Evolutionary conservation across 768 basidiomycete genomes (phyloP), one percentile per base, ranked within the genome.

Genomic region (Lenzites betulinus): DNA sequence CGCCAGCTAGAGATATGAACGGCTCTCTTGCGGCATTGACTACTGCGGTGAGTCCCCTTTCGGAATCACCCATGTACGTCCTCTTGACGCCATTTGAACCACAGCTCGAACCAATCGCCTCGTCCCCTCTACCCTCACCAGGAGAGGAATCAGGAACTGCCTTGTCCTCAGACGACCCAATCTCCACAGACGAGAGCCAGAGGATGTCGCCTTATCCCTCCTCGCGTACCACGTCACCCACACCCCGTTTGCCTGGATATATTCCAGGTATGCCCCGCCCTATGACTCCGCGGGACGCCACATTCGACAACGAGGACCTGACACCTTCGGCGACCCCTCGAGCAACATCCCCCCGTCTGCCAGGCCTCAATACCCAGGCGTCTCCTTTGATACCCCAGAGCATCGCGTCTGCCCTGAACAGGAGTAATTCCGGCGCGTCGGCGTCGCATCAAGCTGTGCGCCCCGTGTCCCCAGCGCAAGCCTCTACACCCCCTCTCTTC

Each of bases 241-340:
- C 75, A 0, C 79, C 82, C 43, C 79, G 83, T 41, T 69, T 91
- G 22, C 92, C 92, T 55, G 92, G 92, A 15, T 94, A 94, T 73
- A 86, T 92, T 58, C 92, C 92, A 23, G 92, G 92, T 12, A 94
- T 94, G 92, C 89, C 90, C 22, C 79, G 92, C 42, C 92, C 92
- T 18, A 92, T 93, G 89, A 93, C 92, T 7, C 92, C 92, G n/a
- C 87, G 85, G 57, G 89, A 91, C 64, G 67, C 76, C 7, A 76
- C 82, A 33, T 77, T 78, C 57, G 92, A 92, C 49, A 70, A 80
- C 28, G 91, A 93, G 55, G 89, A 92, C 60, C 83, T 84, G 44
- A 85, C 85, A 9, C 87, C 84, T 59, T 89, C 82, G 36, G 77
- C 78, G 23, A 94, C 92, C 4, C 92, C 92, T 58, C 87, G 92